Evolutionary conservation across 805 yeast species (phyloP).

Genomic region (Cyberlindnera xylosilytica): DNA sequence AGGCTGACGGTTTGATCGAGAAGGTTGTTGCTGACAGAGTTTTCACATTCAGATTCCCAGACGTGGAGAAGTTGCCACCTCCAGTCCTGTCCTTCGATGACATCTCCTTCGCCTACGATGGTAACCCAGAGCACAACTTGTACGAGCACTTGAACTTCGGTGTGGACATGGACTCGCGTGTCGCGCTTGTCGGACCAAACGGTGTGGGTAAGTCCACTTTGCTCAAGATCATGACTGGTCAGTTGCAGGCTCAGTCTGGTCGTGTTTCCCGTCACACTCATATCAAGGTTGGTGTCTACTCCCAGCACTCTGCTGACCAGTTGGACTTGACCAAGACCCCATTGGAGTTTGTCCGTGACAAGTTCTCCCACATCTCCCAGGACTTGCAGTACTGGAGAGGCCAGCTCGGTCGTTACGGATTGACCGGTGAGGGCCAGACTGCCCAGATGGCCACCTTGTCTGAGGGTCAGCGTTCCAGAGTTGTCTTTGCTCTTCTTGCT

Average conservation of each 20-base stretch:
- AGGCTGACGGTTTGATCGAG: constrained; percentile 95
- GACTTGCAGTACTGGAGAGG: constrained; percentile 99
- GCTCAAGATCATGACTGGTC: constrained; percentile 96
- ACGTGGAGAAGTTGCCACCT: constrained; percentile 95
- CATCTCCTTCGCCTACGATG: constrained; percentile 89
- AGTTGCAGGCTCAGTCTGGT: constrained; percentile 83
- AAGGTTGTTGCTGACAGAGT: constrained; percentile 92
- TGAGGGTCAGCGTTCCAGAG: constrained; percentile 99
- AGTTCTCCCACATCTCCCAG: constrained; percentile 85
- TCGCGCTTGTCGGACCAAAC: constrained; percentile 97
- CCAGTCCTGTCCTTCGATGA: constrained; percentile 97
- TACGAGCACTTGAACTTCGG: constrained; percentile 93
- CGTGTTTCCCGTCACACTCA: constrained; percentile 97
- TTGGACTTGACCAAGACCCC: constrained; percentile 94
- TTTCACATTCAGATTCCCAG: constrained; percentile 91
- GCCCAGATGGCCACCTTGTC: constrained; percentile 97
- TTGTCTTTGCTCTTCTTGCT: constrained; percentile 94
- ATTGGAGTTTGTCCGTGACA: constrained; percentile 94
- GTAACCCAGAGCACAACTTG: constrained; percentile 76
- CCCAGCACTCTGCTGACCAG: constrained; percentile 98
- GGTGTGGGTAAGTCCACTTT: constrained; percentile 99
- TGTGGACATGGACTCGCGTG: constrained; percentile 98
- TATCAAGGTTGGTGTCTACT: constrained; percentile 96
- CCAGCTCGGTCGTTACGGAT: constrained; percentile 96
- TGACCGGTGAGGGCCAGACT: constrained; percentile 98